Evolutionary conservation across 148 eudicot genomes (phyloP).

Genomic region (Persicaria tinctoria): DNA sequence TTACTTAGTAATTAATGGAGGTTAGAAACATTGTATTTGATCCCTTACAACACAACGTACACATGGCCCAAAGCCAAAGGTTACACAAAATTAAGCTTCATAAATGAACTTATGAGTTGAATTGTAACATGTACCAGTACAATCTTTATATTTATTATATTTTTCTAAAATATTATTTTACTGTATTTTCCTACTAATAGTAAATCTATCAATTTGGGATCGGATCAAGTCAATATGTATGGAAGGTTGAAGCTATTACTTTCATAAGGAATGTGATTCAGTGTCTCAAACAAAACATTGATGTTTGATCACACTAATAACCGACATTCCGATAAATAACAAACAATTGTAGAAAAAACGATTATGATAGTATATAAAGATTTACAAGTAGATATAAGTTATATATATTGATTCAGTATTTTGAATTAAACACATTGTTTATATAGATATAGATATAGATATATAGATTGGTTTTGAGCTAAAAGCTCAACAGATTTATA

Average conservation of each 20-base stretch:
- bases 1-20: neutral
- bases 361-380: no score
- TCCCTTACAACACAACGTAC: neutral
- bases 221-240: neutral
- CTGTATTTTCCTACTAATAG: neutral
- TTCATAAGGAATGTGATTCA: no score
- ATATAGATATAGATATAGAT: no score
- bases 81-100: neutral
- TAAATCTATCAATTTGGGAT: neutral
- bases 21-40: slow-evolving; percentile 12
- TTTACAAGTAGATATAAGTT: no score
- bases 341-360: no score
- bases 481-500: neutral
- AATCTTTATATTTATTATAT: neutral
- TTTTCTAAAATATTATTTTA: neutral
- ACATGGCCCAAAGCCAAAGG: neutral
- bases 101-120: slow-evolving; percentile 14
- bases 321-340: no score
- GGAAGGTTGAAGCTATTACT: neutral
- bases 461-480: no score
- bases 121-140: neutral
- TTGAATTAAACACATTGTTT: no score
- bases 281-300: no score
- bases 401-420: no score
- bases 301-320: no score